phyloP scores from a whole-genome alignment of 306 rosid genomes.

The Trichosanthes cucumerina region DNA sequence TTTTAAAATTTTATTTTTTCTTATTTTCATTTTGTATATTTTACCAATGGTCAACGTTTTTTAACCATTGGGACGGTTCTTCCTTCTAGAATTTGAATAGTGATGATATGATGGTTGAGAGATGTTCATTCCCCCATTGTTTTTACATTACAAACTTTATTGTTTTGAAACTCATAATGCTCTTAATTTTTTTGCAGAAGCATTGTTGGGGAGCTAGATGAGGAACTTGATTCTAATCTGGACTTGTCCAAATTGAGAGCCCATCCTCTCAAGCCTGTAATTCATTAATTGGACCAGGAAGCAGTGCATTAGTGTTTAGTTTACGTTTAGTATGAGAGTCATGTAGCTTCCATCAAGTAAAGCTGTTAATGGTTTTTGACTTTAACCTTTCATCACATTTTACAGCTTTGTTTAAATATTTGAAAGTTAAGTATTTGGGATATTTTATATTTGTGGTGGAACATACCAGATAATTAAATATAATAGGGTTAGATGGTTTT shows the following conservation, averaged over 20 bases:
- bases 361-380: background rate
- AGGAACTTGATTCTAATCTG: conserved; percentile 69
- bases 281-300: conserved; percentile 35
- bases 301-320: background rate
- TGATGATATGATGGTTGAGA: background rate
- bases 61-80: background rate
- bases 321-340: background rate
- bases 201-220: conserved; percentile 91
- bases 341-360: background rate
- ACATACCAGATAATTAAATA: background rate
- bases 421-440: background rate
- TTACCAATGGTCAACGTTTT: background rate
- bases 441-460: background rate
- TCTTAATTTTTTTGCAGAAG: conserved; percentile 52
- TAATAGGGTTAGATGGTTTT: too few species aligned
- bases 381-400: background rate
- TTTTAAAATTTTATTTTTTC: background rate
- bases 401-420: background rate
- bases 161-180: background rate
- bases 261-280: conserved; percentile 80
- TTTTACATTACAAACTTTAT: background rate
- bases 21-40: background rate
- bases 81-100: background rate
- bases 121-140: background rate
- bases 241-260: conserved; percentile 81